Evolutionary conservation across 192 early-diverging fungal species (phyloP).

Genomic region (Coemansia sp.): DNA sequence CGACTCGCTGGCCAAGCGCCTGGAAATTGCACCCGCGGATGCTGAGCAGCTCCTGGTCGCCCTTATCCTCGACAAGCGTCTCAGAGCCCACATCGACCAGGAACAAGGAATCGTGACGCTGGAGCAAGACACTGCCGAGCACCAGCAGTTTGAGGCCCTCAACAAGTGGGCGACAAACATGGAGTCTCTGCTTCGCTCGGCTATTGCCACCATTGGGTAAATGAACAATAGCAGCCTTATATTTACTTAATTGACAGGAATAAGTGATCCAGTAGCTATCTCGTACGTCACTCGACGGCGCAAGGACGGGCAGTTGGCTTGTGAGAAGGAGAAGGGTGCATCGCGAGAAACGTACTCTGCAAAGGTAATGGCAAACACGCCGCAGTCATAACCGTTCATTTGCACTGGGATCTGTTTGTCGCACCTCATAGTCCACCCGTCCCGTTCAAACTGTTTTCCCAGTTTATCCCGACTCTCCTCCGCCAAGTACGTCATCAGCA

Average conservation of each 20-base stretch:
- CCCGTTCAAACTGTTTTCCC: constrained; percentile 58
- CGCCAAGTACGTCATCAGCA: constrained; percentile 63
- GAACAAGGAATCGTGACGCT: constrained; percentile 57
- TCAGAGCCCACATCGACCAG: constrained; percentile 89
- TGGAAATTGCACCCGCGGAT: constrained; percentile 75
- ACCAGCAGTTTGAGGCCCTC: constrained; percentile 37
- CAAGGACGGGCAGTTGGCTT: constrained; percentile 69
- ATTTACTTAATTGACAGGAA: neutral
- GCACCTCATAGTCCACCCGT: constrained; percentile 66
- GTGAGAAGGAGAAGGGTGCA: constrained; percentile 69
- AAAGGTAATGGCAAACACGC: constrained; percentile 90
- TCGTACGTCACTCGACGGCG: constrained; percentile 75
- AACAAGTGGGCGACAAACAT: constrained; percentile 34
- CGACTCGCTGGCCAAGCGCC: constrained; percentile 74
- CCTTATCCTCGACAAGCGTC: constrained; percentile 87
- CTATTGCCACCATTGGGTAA: constrained; percentile 10
- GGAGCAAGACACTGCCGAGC: constrained; percentile 33
- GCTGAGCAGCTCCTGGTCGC: constrained; percentile 85
- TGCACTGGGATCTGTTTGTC: constrained; percentile 81
- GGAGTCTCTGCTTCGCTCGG: constrained; percentile 20
- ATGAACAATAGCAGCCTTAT: neutral
- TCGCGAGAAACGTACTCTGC: constrained; percentile 70
- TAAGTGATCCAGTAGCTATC: constrained; percentile 59
- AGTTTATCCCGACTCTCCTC: constrained; percentile 76
- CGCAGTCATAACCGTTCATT: constrained; percentile 90